Conservation (phyloP, 306 rosid species). For the Prunus persica region Prunus_persica_NCBIv2 NC_034016.1:16064001-16064500, state of each 20-base stretch:
- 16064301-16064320: not conserved
- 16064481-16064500: not conserved
- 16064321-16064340: not conserved
- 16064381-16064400: not conserved
- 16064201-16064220: not conserved
- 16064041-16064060: not conserved
- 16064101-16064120: not conserved
- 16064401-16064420: not conserved
- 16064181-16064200: not conserved
- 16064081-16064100: not conserved
- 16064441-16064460: no score
- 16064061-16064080: conserved; percentile 2
- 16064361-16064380: conserved; percentile 22
- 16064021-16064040: not conserved
- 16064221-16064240: not conserved
- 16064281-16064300: not conserved
- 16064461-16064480: not conserved
- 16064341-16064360: not conserved
- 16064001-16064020: not conserved
- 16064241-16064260: not conserved
- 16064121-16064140: not conserved
- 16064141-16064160: not conserved
- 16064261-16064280: not conserved
- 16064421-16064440: not conserved
- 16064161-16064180: not conserved